phyloP scores from a whole-genome alignment of 176 grass and related monocot species.

The Carex parvula region DNA sequence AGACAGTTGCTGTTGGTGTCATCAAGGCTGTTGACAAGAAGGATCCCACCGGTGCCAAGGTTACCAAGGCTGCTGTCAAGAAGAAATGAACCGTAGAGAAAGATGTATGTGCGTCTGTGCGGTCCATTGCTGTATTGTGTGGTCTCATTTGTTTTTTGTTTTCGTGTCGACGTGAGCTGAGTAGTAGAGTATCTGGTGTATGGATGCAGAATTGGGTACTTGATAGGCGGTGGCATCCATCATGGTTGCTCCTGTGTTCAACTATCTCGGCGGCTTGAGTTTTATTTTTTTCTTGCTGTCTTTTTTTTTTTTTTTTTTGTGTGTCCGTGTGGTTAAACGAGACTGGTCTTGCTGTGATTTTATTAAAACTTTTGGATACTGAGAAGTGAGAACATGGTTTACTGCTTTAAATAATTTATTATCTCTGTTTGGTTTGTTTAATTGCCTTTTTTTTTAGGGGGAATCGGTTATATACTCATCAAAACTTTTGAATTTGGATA shows the following conservation, averaged over 20 bases:
- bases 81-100: conserved; percentile 39
- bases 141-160: neutral
- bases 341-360: conserved; percentile 16
- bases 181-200: conserved; percentile 29
- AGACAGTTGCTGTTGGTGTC: conserved; percentile 27
- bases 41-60: conserved; percentile 37
- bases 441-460: neutral
- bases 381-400: neutral
- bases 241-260: neutral
- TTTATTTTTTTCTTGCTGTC: neutral
- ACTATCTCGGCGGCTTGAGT: neutral
- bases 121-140: neutral
- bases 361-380: neutral
- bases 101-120: neutral
- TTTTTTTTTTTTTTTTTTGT: too few relatives aligned
- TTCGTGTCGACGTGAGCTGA: neutral
- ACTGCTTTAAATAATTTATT: neutral
- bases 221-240: conserved; percentile 34
- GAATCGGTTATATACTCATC: too few relatives aligned
- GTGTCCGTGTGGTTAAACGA: neutral
- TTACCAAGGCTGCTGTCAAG: conserved; percentile 35
- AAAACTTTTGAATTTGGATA: too few relatives aligned
- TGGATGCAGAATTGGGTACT: conserved; percentile 51
- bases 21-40: conserved; percentile 31
- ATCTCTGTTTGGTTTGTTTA: neutral